These are phyloP conservation scores for Claviceps humidiphila DNA, from an alignment of 2,329 filamentous ascomycete genomes.

Conservation along the genomic window DNA sequence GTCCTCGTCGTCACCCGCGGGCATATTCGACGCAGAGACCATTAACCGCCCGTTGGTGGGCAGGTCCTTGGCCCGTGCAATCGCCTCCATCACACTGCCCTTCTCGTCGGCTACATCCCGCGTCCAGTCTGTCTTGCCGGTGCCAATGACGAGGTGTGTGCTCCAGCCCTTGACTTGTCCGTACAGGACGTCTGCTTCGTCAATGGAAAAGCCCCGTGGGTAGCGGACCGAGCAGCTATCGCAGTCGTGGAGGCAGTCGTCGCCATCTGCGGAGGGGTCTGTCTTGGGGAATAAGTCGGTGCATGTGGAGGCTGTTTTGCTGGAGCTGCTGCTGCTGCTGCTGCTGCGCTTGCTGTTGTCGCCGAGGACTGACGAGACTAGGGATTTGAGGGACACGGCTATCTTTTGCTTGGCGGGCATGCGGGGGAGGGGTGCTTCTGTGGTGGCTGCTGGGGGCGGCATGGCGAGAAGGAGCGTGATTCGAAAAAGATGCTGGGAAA, in stretches of 20 bases:
- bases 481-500: no score
- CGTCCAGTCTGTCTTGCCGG: slow-evolving; percentile 94
- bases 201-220: slow-evolving; percentile 58
- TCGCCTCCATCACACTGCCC: slow-evolving; percentile 70
- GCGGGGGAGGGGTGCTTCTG: neutral
- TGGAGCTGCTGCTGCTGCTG: slow-evolving; percentile 9
- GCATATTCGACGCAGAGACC: slow-evolving; percentile 86
- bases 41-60: slow-evolving; percentile 66
- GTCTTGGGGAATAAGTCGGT: slow-evolving; percentile 58
- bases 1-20: slow-evolving; percentile 21
- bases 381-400: slow-evolving; percentile 25
- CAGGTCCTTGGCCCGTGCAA: slow-evolving; percentile 38
- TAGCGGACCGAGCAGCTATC: slow-evolving; percentile 66
- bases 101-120: slow-evolving; percentile 79
- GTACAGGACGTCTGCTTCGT: slow-evolving; percentile 67
- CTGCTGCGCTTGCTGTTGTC: slow-evolving; percentile 12
- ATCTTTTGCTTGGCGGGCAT: slow-evolving; percentile 26
- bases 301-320: slow-evolving; percentile 13
- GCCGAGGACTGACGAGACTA: slow-evolving; percentile 19
- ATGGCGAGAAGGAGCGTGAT: neutral
- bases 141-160: slow-evolving; percentile 83
- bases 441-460: neutral
- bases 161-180: slow-evolving; percentile 77
- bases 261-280: slow-evolving; percentile 65
- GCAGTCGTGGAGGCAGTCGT: slow-evolving; percentile 83